A percentile compares a stretch with the other conserved stretches of the same genome.
Evolutionary conservation across 1,284 basidiomycete genomes (phyloP).

Genomic region (Moniliella sp.): DNA sequence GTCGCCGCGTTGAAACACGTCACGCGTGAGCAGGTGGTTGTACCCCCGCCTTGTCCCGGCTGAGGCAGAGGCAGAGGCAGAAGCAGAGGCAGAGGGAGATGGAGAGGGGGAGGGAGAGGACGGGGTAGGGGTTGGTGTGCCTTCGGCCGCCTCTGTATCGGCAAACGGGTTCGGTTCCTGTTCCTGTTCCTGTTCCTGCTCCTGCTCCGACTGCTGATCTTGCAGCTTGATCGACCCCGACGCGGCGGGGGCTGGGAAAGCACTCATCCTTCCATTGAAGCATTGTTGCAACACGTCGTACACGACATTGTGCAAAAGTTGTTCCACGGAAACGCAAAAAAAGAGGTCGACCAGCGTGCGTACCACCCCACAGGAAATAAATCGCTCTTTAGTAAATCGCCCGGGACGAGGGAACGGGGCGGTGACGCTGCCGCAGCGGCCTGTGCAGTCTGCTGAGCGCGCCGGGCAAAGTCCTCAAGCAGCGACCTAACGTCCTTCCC

Average conservation of each 20-base stretch:
- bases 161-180: too few species aligned
- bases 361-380: neutral
- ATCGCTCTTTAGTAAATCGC: neutral
- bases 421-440: too few species aligned
- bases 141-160: too few species aligned
- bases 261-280: conserved; percentile 56
- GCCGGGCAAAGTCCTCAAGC: conserved; percentile 26
- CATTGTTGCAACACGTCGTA: conserved; percentile 93
- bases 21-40: conserved; percentile 21
- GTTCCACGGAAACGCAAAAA: conserved; percentile 90
- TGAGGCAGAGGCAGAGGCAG: too few species aligned
- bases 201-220: too few species aligned
- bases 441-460: conserved; percentile 24
- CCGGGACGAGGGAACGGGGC: conserved; percentile 22
- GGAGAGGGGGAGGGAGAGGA: too few species aligned
- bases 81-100: too few species aligned
- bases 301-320: conserved; percentile 92
- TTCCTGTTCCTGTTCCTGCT: too few species aligned
- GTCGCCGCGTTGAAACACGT: conserved; percentile 22
- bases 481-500: neutral
- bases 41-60: too few species aligned
- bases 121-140: too few species aligned
- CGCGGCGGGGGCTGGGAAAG: too few species aligned
- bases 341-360: conserved; percentile 37
- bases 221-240: too few species aligned